These are phyloP conservation scores for Fusarium pseudograminearum DNA, from an alignment of 2,329 filamentous ascomycete genomes.

Conservation along the genomic window DNA sequence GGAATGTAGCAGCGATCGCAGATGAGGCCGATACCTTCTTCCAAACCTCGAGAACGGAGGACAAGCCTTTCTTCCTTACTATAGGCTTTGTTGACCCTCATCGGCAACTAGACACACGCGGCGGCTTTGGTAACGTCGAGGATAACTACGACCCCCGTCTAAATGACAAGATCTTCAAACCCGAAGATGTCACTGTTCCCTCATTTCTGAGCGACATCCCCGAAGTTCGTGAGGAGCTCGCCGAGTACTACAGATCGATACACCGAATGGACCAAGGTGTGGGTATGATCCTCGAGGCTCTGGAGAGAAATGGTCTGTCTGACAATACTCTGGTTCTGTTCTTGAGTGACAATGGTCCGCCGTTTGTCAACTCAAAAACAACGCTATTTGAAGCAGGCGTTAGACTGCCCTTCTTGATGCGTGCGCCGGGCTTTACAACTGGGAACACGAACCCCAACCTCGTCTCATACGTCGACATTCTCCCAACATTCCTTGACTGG, in stretches of 20 bases:
- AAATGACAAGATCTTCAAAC: not conserved
- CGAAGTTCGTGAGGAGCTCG: not conserved
- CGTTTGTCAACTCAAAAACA: not conserved
- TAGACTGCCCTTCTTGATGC: not conserved
- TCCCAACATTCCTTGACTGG: not conserved
- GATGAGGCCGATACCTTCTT: not conserved
- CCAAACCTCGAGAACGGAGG: not conserved
- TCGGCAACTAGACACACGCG: not conserved
- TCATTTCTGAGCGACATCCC: not conserved
- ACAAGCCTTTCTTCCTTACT: not conserved
- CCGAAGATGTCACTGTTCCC: not conserved
- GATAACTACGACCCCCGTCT: not conserved
- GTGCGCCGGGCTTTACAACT: not conserved
- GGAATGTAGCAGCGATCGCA: not conserved
- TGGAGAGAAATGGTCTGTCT: not conserved
- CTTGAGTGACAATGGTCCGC: not conserved
- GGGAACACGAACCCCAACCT: not conserved
- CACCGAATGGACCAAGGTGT: not conserved
- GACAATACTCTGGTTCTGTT: not conserved
- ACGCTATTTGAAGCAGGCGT: not conserved
- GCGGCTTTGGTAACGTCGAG: not conserved
- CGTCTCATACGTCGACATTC: not conserved
- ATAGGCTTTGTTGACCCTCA: not conserved
- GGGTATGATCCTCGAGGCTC: not conserved
- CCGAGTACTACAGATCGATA: not conserved